These are phyloP conservation scores for Ulvella scutata DNA, from an alignment of 139 green algal species.

Conservation along the genomic window DNA sequence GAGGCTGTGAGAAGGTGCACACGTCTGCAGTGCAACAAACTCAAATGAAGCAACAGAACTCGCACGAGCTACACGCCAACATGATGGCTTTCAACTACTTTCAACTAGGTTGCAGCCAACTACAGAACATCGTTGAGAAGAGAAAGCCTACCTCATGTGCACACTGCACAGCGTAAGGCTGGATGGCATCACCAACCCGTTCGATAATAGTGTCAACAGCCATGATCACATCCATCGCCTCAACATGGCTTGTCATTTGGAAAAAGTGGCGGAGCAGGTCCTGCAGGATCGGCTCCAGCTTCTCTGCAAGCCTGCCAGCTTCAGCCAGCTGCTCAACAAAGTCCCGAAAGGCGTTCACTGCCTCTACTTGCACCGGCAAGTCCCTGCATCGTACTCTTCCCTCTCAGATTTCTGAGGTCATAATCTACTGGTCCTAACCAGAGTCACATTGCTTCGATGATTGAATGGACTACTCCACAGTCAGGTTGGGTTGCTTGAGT, in stretches of 20 bases:
- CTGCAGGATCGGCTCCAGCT: background rate
- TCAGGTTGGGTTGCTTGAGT: too few species aligned
- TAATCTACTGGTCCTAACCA: too few species aligned
- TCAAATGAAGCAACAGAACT: too few species aligned
- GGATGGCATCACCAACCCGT: background rate
- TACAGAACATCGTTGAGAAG: too few species aligned
- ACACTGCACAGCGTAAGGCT: background rate
- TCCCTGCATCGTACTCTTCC: background rate
- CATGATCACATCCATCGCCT: background rate
- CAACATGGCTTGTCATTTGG: background rate
- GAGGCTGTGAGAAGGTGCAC: too few species aligned
- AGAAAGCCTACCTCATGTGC: background rate
- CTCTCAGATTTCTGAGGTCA: too few species aligned
- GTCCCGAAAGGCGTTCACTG: background rate
- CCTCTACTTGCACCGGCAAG: background rate
- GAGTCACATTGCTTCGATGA: too few species aligned
- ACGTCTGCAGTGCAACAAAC: too few species aligned
- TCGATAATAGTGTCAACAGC: background rate
- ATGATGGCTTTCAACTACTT: too few species aligned
- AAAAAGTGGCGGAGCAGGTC: background rate
- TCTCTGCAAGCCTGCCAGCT: background rate
- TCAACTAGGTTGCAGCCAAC: too few species aligned
- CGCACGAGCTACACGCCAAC: too few species aligned
- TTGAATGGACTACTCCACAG: too few species aligned
- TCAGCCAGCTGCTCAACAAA: slow-evolving; percentile 1